Percentiles rank a stretch among this genome's conserved stretches.
These are phyloP conservation scores for Spiraea crenata DNA, from an alignment of 331 rosid species.

Conservation along the genomic window DNA sequence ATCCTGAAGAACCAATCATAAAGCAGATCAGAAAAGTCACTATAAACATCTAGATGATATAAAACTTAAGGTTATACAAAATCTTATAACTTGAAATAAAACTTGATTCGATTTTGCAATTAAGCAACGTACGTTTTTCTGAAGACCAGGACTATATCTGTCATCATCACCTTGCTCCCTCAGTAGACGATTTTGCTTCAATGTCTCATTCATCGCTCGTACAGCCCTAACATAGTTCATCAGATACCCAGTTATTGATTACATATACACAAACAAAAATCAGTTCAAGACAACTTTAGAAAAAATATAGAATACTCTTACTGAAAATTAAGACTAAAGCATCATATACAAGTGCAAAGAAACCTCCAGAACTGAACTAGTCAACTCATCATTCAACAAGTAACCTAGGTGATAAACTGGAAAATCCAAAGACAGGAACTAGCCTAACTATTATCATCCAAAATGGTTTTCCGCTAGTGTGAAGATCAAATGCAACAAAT, in stretches of 20 bases:
- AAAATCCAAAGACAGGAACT: not conserved
- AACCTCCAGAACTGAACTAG: not conserved
- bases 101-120: slow-evolving; percentile 6
- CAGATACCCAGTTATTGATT: slow-evolving; percentile 30
- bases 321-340: not conserved
- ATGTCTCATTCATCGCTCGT: slow-evolving; percentile 92
- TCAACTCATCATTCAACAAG: slow-evolving; percentile 12
- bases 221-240: slow-evolving; percentile 70
- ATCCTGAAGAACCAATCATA: slow-evolving; percentile 40
- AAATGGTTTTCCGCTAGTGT: not conserved
- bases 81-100: not conserved
- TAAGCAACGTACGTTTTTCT: slow-evolving; percentile 64
- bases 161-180: slow-evolving; percentile 68
- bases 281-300: slow-evolving; percentile 18
- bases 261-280: slow-evolving; percentile 18
- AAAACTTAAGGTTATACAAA: slow-evolving; percentile 29
- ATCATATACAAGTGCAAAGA: not conserved
- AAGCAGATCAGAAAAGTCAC: slow-evolving; percentile 30
- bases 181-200: slow-evolving; percentile 89
- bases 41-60: slow-evolving; percentile 39
- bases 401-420: not conserved
- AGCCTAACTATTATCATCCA: not conserved
- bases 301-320: not conserved
- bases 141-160: slow-evolving; percentile 50
- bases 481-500: not conserved